Evolutionary conservation across 768 basidiomycete genomes (phyloP), one percentile per base, ranked within the genome.

Genomic region (Vishniacozyma victoriae): DNA sequence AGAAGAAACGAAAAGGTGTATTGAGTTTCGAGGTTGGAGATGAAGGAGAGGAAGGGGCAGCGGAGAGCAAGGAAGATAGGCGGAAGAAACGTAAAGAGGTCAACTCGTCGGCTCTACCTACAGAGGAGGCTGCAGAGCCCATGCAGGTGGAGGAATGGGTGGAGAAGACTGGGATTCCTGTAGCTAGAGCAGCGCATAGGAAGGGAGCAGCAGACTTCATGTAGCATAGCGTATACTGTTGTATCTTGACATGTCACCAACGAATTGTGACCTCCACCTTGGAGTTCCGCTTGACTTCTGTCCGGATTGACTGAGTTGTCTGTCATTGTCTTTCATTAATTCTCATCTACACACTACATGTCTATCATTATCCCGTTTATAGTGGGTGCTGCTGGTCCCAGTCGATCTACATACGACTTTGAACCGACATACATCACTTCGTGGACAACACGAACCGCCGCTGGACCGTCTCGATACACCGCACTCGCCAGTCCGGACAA

Each of bases 151-250:
- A 54, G n/a, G 57, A 59, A 41, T 65, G 63, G 72, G 62, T 64
- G 20, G 69, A 57, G 50, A 64, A 38, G 26, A 64, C 54, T 20
- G 48, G 35, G 55, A 41, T 73, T 68, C 29, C 59, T 62, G 35
- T 59, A 31, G 46, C 59, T 13, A 25, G 41, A 22, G 50, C 56
- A 5, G 78, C 72, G 53, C 80, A 79, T 25, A 75, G 85, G 45
- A 85, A 86, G 63, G 76, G 83, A 27, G 86, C 86, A 0, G 75
- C 84, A 19, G 86, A 87, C 70, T 87, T 84, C 55, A 75, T 87
- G 79, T 86, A 79, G 40, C n/a, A 9, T 33, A 33, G 9, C 9
- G n/a, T 33, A 9, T 9, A 9, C 9, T 33, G n/a, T n/a, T 9
- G 29, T 9, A 33, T 33, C 29, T 33, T 33, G 29, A 33, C 29